Evolutionary conservation across 176 grass and related monocot species (phyloP).

Genomic region (Alopecurus myosuroides): DNA sequence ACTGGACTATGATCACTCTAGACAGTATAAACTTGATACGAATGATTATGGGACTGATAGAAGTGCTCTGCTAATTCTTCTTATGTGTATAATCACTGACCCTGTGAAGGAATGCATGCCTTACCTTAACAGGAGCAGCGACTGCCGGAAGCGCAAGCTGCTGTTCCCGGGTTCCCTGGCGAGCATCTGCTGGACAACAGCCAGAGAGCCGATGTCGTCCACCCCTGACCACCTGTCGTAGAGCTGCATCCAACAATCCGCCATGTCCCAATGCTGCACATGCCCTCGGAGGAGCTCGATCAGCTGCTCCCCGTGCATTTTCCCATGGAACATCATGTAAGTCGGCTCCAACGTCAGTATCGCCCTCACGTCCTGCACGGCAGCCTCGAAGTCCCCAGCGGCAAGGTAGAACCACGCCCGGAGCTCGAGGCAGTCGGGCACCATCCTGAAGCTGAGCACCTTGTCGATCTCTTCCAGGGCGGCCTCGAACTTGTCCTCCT

Average conservation of each 20-base stretch:
- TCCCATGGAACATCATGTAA: conserved; percentile 91
- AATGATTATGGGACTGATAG: neutral
- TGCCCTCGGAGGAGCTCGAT: conserved; percentile 67
- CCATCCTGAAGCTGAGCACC: conserved; percentile 81
- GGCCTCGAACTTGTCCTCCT: conserved; percentile 70
- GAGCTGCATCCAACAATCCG: conserved; percentile 97
- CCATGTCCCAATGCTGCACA: conserved; percentile 86
- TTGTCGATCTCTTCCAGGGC: conserved; percentile 72
- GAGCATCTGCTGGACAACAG: conserved; percentile 94
- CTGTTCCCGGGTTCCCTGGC: conserved; percentile 80
- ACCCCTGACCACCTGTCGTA: conserved; percentile 92
- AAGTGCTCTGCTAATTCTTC: neutral
- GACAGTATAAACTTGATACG: neutral
- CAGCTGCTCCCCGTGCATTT: conserved; percentile 76
- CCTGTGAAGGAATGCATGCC: conserved; percentile 26
- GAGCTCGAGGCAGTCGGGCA: conserved; percentile 74
- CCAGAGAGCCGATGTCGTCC: conserved; percentile 85
- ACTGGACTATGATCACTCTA: neutral
- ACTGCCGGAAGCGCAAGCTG: conserved; percentile 87
- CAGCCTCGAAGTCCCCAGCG: conserved; percentile 55
- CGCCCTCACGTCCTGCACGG: conserved; percentile 68
- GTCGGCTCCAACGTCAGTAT: conserved; percentile 68
- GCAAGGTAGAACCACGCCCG: conserved; percentile 81
- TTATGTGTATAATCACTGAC: neutral
- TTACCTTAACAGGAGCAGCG: conserved; percentile 90